A percentile compares a stretch with the other conserved stretches of the same genome.
phyloP scores from a whole-genome alignment of 345 rosid genomes.

The Dovyalis caffra region DNA sequence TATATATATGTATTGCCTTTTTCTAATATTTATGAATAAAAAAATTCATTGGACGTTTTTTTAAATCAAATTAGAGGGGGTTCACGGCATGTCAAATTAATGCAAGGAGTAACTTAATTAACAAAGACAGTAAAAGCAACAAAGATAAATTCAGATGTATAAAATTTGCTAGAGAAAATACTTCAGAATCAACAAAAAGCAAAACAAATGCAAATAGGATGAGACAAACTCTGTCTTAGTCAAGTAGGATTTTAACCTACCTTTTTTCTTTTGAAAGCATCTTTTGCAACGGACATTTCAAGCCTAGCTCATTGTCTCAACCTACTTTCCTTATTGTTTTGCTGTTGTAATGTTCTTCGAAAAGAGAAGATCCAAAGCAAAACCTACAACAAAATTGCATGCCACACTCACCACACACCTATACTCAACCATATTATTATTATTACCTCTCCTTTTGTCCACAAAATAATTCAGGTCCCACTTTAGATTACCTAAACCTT shows the following conservation, averaged over 20 bases:
- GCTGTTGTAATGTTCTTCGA: neutral
- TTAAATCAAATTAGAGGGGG: too few relatives aligned
- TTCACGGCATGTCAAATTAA: too few relatives aligned
- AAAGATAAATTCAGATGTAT: neutral
- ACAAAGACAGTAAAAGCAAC: neutral
- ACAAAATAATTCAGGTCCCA: slow-evolving; percentile 8
- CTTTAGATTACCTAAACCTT: slow-evolving; percentile 17
- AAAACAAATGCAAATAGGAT: neutral
- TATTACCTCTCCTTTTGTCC: neutral
- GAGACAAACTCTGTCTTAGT: neutral
- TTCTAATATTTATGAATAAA: too few relatives aligned
- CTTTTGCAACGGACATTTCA: neutral
- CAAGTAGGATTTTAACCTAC: neutral
- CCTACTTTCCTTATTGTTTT: neutral
- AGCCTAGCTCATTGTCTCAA: neutral
- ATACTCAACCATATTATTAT: neutral
- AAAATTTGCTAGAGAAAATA: neutral
- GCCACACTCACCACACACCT: neutral
- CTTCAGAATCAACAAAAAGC: neutral
- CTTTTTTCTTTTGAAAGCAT: too few relatives aligned
- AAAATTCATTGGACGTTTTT: too few relatives aligned
- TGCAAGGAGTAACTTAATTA: neutral
- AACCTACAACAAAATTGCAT: neutral
- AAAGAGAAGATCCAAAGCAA: neutral
- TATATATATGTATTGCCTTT: too few relatives aligned